phyloP scores from a whole-genome alignment of 148 eudicot genomes.

The Tetragonia tetragonoides region DNA sequence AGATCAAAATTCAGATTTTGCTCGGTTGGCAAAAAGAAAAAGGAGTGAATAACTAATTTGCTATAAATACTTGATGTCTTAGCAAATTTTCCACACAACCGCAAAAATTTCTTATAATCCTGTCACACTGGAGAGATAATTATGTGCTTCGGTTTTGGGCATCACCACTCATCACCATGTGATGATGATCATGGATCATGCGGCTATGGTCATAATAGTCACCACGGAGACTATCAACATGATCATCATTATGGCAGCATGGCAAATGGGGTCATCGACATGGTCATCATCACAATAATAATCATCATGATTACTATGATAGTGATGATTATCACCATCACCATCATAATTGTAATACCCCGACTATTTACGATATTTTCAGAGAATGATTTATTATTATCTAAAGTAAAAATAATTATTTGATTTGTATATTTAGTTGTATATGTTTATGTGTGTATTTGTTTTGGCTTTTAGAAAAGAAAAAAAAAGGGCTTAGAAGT shows the following conservation, averaged over 20 bases:
- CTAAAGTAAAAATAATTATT: too few species aligned
- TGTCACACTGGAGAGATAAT: not conserved
- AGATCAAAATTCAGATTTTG: too few species aligned
- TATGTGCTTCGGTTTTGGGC: not conserved
- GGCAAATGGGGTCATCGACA: conserved; percentile 4
- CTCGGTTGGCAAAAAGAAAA: too few species aligned
- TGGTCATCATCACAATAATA: not conserved
- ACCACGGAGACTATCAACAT: not conserved
- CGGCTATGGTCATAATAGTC: not conserved
- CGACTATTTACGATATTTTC: too few species aligned
- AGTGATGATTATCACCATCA: not conserved
- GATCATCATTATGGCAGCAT: conserved; percentile 11
- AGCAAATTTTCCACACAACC: not conserved
- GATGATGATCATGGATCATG: not conserved
- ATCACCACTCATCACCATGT: not conserved
- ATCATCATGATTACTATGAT: conserved; percentile 1
- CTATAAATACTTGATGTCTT: not conserved
- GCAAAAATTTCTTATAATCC: too few species aligned
- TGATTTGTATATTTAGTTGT: too few species aligned
- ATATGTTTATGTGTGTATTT: too few species aligned
- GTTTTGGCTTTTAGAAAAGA: too few species aligned
- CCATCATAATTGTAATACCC: not conserved
- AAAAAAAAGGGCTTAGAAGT: too few species aligned
- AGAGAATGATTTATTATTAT: too few species aligned
- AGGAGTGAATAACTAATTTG: too few species aligned